Evolutionary conservation across 177 flowering plant genomes (phyloP).

Genomic region (Vitis hybrid): DNA sequence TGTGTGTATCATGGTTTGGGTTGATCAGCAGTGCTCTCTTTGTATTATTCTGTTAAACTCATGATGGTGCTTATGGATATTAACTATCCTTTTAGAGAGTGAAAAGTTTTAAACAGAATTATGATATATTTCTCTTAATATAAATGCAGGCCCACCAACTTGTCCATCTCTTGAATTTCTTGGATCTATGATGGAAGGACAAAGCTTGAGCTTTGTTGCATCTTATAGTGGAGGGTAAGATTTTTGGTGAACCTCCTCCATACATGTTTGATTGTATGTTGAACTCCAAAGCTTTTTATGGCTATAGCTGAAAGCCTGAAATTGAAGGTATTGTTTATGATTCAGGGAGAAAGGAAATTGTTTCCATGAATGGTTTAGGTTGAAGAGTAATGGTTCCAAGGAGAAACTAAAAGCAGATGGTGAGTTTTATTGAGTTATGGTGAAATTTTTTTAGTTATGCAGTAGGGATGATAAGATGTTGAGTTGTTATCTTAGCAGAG

Average conservation of each 20-base stretch:
- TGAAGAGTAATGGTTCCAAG: constrained; percentile 51
- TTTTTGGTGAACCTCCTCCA: background rate
- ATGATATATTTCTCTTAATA: constrained; percentile 4
- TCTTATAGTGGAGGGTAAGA: constrained; percentile 88
- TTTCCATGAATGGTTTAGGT: constrained; percentile 81
- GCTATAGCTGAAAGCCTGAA: background rate
- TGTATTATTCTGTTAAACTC: too few relatives aligned
- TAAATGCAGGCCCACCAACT: constrained; percentile 73
- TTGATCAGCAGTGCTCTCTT: too few relatives aligned
- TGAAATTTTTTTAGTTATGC: background rate
- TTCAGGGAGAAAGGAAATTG: constrained; percentile 82
- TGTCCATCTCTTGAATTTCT: constrained; percentile 73
- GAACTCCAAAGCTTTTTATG: background rate
- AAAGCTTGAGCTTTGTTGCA: constrained; percentile 62
- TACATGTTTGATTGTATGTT: constrained; percentile 3
- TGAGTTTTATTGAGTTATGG: constrained; percentile 23
- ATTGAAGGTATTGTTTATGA: constrained; percentile 7
- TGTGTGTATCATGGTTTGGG: too few relatives aligned
- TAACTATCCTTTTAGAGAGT: too few relatives aligned
- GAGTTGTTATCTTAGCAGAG: constrained; percentile 43
- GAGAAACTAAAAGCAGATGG: constrained; percentile 66
- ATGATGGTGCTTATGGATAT: too few relatives aligned
- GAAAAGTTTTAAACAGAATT: background rate
- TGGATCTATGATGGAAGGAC: constrained; percentile 82
- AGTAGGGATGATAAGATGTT: background rate